Evolutionary conservation across 257 asterid genomes (phyloP).

Genomic region (Agastache rugosa): DNA sequence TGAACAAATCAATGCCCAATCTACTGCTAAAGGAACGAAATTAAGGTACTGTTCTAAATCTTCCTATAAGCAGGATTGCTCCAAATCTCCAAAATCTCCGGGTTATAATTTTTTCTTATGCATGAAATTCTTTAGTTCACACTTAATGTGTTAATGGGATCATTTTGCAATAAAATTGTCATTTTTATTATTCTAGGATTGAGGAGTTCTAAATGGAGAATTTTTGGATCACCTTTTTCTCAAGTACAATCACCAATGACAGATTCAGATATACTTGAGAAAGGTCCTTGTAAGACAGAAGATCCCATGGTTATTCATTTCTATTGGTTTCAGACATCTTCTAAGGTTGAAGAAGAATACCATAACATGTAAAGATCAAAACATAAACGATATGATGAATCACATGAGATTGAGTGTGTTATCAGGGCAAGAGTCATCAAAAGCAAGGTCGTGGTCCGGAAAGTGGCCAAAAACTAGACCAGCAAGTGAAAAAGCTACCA

Average conservation of each 20-base stretch:
- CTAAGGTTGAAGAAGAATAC: too few relatives aligned
- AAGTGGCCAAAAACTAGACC: not conserved
- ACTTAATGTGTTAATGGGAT: too few relatives aligned
- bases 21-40: not conserved
- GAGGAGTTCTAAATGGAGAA: not conserved
- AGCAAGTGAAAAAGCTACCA: not conserved
- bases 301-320: not conserved
- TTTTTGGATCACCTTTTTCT: not conserved
- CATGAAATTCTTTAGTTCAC: too few relatives aligned
- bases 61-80: too few relatives aligned
- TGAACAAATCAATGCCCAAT: not conserved
- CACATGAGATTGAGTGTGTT: too few relatives aligned
- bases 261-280: not conserved
- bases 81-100: too few relatives aligned
- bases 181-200: not conserved
- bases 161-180: too few relatives aligned
- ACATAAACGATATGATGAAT: too few relatives aligned
- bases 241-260: not conserved
- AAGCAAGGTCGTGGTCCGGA: not conserved
- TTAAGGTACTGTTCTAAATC: too few relatives aligned
- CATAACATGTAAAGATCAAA: too few relatives aligned
- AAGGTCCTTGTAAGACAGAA: not conserved
- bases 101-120: too few relatives aligned
- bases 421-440: not conserved
- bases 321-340: too few relatives aligned